Evolutionary conservation across 495 filamentous ascomycete species (phyloP), one percentile per base, ranked within the genome.

Genomic region (Arthonia radiata): DNA sequence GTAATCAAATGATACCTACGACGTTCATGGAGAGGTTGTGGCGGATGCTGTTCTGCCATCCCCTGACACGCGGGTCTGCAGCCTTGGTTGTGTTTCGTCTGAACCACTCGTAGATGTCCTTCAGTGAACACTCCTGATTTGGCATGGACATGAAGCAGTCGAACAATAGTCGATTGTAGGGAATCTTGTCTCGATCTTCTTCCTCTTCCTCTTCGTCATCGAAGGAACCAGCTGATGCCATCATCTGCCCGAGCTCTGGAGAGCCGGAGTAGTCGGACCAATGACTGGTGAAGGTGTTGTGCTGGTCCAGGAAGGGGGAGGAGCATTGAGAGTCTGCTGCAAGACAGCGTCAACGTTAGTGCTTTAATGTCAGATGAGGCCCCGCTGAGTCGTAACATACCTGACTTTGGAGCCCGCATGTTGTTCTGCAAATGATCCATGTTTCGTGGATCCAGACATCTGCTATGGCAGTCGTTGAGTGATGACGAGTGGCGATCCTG

Each of bases 1-100:
- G 18, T 14, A 25, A 19, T 14, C 25, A 15, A 9, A 35, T 22
- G 24, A 25, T 17, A 60, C 76, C 47, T 61, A 93, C 86, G 22
- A 56, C 59, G 40, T 97, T 97, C 86, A 97, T 97, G 8, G 80
- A 92, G 0, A 97, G 52, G 39, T 97, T 97, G 40, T 97, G 86
- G 4, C 86, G 67, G 29, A 97, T 86, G 46, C 81, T 92, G 49
- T 93, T 94, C 48, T 86, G 75, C 86, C 89, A 94, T 3, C 82
- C 89, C 39, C 71, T 77, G 10, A 34, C 35, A 11, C 13, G 25
- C 25, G 57, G 51, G 19, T 58, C 57, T 24, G 54, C 70, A 2
- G 61, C 67, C 39, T 82, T 89, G 28, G 63, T 59, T 1, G 79
- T 91, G 36, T 91, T 72, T 12, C 70, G 54, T 14, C 63, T 57